A percentile compares a stretch with the other conserved stretches of the same genome.
These are phyloP conservation scores for Meripilus lineatus DNA, from an alignment of 1,284 basidiomycete species.

Conservation along the genomic window DNA sequence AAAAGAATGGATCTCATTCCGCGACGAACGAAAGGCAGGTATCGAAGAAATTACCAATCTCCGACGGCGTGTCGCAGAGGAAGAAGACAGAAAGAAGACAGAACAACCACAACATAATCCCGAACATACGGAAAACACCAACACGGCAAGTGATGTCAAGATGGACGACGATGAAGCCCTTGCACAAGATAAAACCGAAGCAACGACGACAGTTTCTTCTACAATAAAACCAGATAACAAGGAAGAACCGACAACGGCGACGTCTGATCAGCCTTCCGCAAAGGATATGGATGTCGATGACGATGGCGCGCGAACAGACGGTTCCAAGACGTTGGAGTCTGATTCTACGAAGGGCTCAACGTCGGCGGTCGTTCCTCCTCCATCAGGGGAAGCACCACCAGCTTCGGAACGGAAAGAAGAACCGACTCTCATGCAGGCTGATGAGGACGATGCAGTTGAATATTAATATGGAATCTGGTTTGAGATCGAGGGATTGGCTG, in stretches of 20 bases:
- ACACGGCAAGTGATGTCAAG: slow-evolving; percentile 13
- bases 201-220: slow-evolving; percentile 8
- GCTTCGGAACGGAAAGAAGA: slow-evolving; percentile 11
- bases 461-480: too few species aligned
- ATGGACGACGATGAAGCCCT: slow-evolving; percentile 10
- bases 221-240: slow-evolving; percentile 12
- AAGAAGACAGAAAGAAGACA: slow-evolving; percentile 39
- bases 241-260: slow-evolving; percentile 16
- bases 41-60: slow-evolving; percentile 59
- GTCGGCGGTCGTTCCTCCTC: too few species aligned
- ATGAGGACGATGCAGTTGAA: slow-evolving; percentile 55
- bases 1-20: slow-evolving; percentile 63
- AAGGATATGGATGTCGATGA: background rate
- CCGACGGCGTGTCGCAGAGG: slow-evolving; percentile 59
- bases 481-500: too few species aligned
- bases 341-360: too few species aligned
- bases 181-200: background rate
- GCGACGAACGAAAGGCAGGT: slow-evolving; percentile 49
- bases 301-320: too few species aligned
- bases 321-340: too few species aligned
- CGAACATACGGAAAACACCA: slow-evolving; percentile 3
- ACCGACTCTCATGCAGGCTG: slow-evolving; percentile 38
- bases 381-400: too few species aligned
- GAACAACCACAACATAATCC: slow-evolving; percentile 22
- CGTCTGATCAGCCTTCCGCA: slow-evolving; percentile 11